These are phyloP conservation scores for Flaveria trinervia DNA, from an alignment of 129 eudicot genomes.

Conservation along the genomic window DNA sequence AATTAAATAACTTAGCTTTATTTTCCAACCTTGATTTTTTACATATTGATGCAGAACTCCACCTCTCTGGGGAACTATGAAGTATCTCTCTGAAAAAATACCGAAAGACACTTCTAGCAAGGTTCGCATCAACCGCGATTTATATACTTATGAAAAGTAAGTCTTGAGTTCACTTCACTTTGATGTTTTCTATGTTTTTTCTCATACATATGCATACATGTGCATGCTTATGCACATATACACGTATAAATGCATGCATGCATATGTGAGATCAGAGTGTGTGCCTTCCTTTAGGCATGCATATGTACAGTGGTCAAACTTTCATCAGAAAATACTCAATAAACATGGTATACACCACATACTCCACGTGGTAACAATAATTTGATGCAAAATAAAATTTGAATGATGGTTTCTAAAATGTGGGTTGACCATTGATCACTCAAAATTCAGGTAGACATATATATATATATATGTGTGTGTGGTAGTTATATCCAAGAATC, in stretches of 20 bases:
- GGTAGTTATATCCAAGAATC: no score
- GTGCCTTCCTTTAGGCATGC: no score
- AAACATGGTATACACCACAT: not conserved
- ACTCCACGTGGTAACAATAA: not conserved
- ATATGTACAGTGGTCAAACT: no score
- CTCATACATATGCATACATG: not conserved
- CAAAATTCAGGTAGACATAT: no score
- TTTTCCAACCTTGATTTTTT: conserved; percentile 5
- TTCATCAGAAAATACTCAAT: no score
- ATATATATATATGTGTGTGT: no score
- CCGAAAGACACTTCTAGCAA: conserved; percentile 97
- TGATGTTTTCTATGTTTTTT: not conserved
- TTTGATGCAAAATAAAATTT: not conserved
- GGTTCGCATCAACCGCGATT: conserved; percentile 88
- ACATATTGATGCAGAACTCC: conserved; percentile 72
- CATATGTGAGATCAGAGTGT: not conserved
- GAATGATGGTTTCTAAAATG: not conserved
- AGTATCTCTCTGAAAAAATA: conserved; percentile 89
- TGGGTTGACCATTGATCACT: not conserved
- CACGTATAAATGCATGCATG: not conserved
- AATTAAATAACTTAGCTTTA: not conserved
- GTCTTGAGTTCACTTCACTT: conserved; percentile 26
- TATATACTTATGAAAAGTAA: conserved; percentile 82
- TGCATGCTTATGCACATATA: not conserved
- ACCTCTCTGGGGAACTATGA: conserved; percentile 98